Evolutionary conservation across 1,139 yeast species (phyloP).

Genomic region (Scheffersomyces titani): DNA sequence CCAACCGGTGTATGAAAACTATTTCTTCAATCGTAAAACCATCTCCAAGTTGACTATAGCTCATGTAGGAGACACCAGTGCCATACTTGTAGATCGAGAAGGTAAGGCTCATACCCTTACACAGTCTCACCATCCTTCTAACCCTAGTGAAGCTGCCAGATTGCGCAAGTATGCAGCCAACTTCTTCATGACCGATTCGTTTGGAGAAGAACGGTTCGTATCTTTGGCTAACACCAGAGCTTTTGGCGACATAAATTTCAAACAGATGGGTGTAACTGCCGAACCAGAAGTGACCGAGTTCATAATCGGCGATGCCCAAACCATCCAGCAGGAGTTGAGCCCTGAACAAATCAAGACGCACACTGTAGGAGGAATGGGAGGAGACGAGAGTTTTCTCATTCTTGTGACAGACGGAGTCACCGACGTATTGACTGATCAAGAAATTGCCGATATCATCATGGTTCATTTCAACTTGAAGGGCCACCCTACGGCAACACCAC

Average conservation of each 20-base stretch:
- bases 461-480: slow-evolving; percentile 70
- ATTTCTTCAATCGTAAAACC: slow-evolving; percentile 72
- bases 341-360: slow-evolving; percentile 40
- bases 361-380: slow-evolving; percentile 59
- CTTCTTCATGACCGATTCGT: slow-evolving; percentile 82
- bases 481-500: slow-evolving; percentile 75
- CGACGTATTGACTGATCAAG: slow-evolving; percentile 81
- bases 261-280: slow-evolving; percentile 81
- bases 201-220: slow-evolving; percentile 87
- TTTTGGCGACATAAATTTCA: slow-evolving; percentile 84
- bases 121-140: slow-evolving; percentile 82
- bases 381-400: slow-evolving; percentile 80
- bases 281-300: slow-evolving; percentile 85
- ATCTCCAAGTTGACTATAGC: slow-evolving; percentile 73
- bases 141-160: slow-evolving; percentile 74
- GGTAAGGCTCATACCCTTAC: slow-evolving; percentile 84
- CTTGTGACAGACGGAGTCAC: slow-evolving; percentile 88
- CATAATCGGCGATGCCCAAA: slow-evolving; percentile 54
- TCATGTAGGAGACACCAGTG: slow-evolving; percentile 94
- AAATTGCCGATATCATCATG: slow-evolving; percentile 82
- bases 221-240: slow-evolving; percentile 89
- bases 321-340: slow-evolving; percentile 34
- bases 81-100: slow-evolving; percentile 71
- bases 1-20: slow-evolving; percentile 39
- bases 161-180: slow-evolving; percentile 71